Evolutionary conservation across 2,329 filamentous ascomycete genomes (phyloP).

Genomic region (Fusarium sp.): DNA sequence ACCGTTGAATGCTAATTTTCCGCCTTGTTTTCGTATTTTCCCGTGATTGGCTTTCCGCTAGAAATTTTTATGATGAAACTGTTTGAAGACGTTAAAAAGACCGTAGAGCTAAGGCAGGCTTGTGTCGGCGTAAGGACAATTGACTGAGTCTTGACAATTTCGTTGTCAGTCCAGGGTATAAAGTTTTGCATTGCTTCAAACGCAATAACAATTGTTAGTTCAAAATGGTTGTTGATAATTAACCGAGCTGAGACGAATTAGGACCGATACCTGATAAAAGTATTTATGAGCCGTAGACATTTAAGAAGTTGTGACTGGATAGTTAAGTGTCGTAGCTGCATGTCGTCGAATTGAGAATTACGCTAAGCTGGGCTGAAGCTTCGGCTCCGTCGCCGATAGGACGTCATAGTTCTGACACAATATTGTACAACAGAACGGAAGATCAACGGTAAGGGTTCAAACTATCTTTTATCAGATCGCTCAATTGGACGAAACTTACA

Average conservation of each 20-base stretch:
- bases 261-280: fast-evolving
- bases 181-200: fast-evolving
- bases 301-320: not conserved
- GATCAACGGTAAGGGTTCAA: not conserved
- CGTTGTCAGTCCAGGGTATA: not conserved
- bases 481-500: fast-evolving
- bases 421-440: too few relatives aligned
- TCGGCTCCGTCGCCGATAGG: too few relatives aligned
- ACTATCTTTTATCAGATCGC: not conserved
- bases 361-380: too few relatives aligned
- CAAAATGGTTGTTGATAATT: not conserved
- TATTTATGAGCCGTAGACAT: fast-evolving
- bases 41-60: fast-evolving
- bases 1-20: not conserved
- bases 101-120: not conserved
- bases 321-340: not conserved
- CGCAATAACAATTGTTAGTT: not conserved
- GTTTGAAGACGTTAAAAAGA: not conserved
- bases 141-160: too few relatives aligned
- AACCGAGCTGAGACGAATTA: not conserved
- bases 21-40: not conserved
- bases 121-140: fast-evolving
- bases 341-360: fast-evolving
- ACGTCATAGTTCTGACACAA: not conserved
- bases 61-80: fast-evolving